A percentile compares a stretch with the other conserved stretches of the same genome.
These are phyloP conservation scores for Vitis vinifera DNA, from an alignment of 164 flowering plant species.

Conservation along the genomic window DNA sequence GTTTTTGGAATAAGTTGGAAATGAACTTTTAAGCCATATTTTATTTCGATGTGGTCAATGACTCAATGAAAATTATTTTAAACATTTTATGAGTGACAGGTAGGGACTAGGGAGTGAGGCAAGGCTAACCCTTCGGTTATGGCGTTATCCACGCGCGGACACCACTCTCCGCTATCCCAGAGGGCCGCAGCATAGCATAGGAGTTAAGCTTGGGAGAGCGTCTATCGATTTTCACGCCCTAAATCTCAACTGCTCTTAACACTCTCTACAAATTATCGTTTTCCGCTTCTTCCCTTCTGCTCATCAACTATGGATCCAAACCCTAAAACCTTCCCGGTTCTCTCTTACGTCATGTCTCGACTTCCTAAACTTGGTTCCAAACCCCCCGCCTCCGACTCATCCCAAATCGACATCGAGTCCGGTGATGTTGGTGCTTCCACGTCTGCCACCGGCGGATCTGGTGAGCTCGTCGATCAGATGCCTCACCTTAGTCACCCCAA, in stretches of 20 bases:
- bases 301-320: conserved; percentile 58
- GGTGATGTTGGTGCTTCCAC: conserved; percentile 19
- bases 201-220: too few relatives aligned
- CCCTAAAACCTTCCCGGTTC: conserved; percentile 59
- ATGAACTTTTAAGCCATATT: too few relatives aligned
- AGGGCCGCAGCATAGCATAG: too few relatives aligned
- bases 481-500: conserved; percentile 44
- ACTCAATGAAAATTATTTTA: too few relatives aligned
- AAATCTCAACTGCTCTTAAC: neutral
- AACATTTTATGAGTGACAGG: too few relatives aligned
- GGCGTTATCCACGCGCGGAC: too few relatives aligned
- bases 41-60: too few relatives aligned
- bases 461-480: conserved; percentile 27
- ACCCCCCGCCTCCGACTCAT: conserved; percentile 6
- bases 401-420: conserved; percentile 37
- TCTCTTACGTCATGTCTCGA: conserved; percentile 62
- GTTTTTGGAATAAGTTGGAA: too few relatives aligned
- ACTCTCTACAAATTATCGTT: neutral
- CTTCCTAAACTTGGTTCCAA: conserved; percentile 27
- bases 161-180: too few relatives aligned
- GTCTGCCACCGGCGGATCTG: neutral
- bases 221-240: too few relatives aligned
- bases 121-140: too few relatives aligned
- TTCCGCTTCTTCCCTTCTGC: neutral
- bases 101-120: too few relatives aligned